phyloP scores from a whole-genome alignment of 2,329 filamentous ascomycete species.

The Cordyceps cateniannulata region DNA sequence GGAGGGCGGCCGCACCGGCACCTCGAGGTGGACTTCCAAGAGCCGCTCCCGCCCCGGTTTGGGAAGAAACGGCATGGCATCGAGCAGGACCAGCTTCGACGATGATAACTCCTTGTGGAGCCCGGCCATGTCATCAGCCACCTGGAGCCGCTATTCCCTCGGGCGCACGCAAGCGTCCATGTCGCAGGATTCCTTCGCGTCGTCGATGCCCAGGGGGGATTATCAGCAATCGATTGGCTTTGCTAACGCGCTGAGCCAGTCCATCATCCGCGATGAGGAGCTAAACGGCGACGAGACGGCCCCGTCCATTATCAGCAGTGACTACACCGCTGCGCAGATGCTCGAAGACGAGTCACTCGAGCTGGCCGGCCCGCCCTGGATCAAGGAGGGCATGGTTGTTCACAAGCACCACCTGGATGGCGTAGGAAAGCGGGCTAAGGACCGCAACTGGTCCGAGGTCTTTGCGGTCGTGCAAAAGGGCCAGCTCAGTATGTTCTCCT shows the following conservation, averaged over 20 bases:
- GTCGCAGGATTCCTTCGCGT: conserved; percentile 85
- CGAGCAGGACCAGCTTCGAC: conserved; percentile 89
- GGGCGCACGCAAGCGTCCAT: conserved; percentile 86
- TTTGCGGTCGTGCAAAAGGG: conserved; percentile 97
- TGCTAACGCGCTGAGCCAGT: conserved; percentile 91
- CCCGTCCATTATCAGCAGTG: conserved; percentile 52
- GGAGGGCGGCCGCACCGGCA: conserved; percentile 46
- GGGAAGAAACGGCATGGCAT: conserved; percentile 73
- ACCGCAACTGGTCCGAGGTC: conserved; percentile 88
- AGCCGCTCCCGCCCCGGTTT: conserved; percentile 72
- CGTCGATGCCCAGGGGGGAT: conserved; percentile 66
- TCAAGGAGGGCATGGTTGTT: conserved; percentile 91
- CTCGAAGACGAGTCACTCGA: conserved; percentile 91
- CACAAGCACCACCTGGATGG: conserved; percentile 95
- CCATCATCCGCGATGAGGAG: conserved; percentile 86
- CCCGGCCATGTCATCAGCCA: conserved; percentile 76
- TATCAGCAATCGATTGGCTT: conserved; percentile 97
- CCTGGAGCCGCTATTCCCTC: conserved; percentile 90
- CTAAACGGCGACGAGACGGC: conserved; percentile 44
- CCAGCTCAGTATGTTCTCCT: conserved; percentile 89
- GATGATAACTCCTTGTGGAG: conserved; percentile 89
- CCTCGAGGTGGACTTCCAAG: conserved; percentile 76
- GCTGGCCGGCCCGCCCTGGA: conserved; percentile 90
- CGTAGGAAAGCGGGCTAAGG: conserved; percentile 85
- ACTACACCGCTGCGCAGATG: conserved; percentile 54